Conservation (phyloP, 2,329 filamentous ascomycete genomes). For the Pseudogymnoascus sp. region DNA sequence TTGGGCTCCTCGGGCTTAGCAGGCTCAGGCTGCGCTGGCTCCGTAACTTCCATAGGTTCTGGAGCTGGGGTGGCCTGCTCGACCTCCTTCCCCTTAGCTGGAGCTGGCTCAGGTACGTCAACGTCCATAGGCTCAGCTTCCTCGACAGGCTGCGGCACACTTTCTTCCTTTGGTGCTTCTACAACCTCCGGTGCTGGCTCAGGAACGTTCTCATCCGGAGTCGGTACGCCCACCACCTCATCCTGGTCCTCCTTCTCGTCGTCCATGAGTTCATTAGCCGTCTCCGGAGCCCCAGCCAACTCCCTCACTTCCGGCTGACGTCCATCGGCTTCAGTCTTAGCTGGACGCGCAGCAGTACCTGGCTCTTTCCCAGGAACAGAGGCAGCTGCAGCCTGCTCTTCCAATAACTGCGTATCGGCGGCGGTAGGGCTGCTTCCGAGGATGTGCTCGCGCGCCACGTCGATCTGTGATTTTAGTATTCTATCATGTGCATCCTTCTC, state of each 20-base stretch:
- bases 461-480: conserved; percentile 21
- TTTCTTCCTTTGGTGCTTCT: conserved; percentile 23
- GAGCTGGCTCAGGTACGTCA: conserved; percentile 16
- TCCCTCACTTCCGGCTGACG: not conserved
- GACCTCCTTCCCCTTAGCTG: not conserved
- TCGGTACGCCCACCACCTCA: conserved; percentile 20
- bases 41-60: not conserved
- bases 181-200: conserved; percentile 18
- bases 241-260: conserved; percentile 24
- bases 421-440: conserved; percentile 36
- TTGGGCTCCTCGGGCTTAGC: conserved; percentile 11
- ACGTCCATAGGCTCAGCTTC: conserved; percentile 21
- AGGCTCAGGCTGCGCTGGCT: not conserved
- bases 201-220: conserved; percentile 18
- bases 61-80: not conserved
- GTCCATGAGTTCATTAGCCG: conserved; percentile 16
- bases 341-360: not conserved
- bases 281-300: not conserved
- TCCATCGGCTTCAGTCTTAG: not conserved
- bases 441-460: conserved; percentile 33
- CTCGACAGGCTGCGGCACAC: conserved; percentile 18
- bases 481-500: conserved; percentile 30
- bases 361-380: conserved; percentile 19
- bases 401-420: conserved; percentile 50
- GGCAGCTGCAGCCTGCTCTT: conserved; percentile 42